Base-by-base conservation (phyloP, 2,329 filamentous ascomycete species). In the Claviceps cyperi region DNA sequence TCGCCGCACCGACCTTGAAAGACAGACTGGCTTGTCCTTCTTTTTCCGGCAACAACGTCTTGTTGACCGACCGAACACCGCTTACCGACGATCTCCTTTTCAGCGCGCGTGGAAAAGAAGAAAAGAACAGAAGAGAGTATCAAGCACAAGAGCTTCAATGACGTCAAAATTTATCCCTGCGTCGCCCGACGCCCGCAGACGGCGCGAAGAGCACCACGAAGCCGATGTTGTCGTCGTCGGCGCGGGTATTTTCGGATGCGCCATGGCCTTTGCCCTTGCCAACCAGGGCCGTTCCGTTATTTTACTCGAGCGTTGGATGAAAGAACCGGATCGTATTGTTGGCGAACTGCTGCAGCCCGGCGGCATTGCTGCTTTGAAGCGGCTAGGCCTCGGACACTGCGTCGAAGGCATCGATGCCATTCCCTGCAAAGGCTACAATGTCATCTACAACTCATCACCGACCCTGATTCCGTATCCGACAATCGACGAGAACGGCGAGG, bases 331-430 rank as follows among this genome's bases (percentile, higher is more conserved):
- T 69, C 82, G 92, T 55, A 98, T 98, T 57, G 89, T 98, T 46
- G 92, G 92, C 59, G 92, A 98, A 70, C 71, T 98, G 56, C 72
- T 98, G 59, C 92, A 98, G 68, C 92, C 92, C 0, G 92, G 92
- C 47, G 92, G 92, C 47, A 82, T 95, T 36, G 73, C 79, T 48
- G 86, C 92, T 7, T 73, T 98, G 59, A 77, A 82, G 61, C 80
- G 86, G 62, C 72, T 98, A 47, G 92, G 92, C 2, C 69, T 98
- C 55, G 75, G 73, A 50, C 79, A 90, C 59, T 94, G 88, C 63
- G 69, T 97, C 52, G 88, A 97, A 52, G 86, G 71, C 51, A 97
- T 98, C 59, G 92, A 98, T 63, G 81, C 89, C 4, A 75, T 94
- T 45, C 75, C 80, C 21, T 89, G 87, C 59, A 75, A 84, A 55